A percentile compares a stretch with the other conserved stretches of the same genome.
phyloP scores from a whole-genome alignment of 805 yeast species.

The Metschnikowia anglica region DNA sequence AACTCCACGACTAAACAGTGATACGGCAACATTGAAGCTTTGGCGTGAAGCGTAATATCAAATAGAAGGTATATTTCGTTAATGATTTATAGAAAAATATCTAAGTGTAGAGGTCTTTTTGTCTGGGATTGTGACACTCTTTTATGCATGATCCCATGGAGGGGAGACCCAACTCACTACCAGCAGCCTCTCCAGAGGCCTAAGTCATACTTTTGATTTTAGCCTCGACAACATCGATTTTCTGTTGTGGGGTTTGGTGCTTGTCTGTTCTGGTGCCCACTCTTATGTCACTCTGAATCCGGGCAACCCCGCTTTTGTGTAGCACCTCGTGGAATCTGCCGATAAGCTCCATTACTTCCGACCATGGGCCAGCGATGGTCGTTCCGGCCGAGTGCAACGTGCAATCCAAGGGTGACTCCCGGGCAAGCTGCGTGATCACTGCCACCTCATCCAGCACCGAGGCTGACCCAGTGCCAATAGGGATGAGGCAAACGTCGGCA shows the following conservation, averaged over 20 bases:
- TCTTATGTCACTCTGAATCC: constrained; percentile 84
- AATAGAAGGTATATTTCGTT: too few species aligned
- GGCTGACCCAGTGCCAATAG: constrained; percentile 76
- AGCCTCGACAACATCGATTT: constrained; percentile 60
- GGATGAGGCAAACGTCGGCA: constrained; percentile 85
- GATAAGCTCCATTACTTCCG: constrained; percentile 74
- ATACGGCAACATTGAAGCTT: too few species aligned
- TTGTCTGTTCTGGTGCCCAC: constrained; percentile 85
- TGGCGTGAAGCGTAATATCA: too few species aligned
- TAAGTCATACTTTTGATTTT: constrained; percentile 43
- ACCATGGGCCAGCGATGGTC: constrained; percentile 91
- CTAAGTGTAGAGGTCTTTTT: too few species aligned
- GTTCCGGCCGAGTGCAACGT: constrained; percentile 91
- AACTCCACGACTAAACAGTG: too few species aligned
- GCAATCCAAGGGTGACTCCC: constrained; percentile 60
- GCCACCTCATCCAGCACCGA: constrained; percentile 84
- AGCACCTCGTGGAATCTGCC: constrained; percentile 74
- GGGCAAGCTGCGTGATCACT: constrained; percentile 60
- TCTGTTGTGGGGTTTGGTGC: constrained; percentile 68
- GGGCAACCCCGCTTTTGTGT: constrained; percentile 65
- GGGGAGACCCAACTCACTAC: too few species aligned
- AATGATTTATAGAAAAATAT: too few species aligned
- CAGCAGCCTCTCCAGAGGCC: too few species aligned
- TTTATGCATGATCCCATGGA: too few species aligned
- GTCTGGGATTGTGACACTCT: too few species aligned